Evolutionary conservation across 192 early-diverging fungal genomes (phyloP).

Genomic region (Spizellomyces sp.): DNA sequence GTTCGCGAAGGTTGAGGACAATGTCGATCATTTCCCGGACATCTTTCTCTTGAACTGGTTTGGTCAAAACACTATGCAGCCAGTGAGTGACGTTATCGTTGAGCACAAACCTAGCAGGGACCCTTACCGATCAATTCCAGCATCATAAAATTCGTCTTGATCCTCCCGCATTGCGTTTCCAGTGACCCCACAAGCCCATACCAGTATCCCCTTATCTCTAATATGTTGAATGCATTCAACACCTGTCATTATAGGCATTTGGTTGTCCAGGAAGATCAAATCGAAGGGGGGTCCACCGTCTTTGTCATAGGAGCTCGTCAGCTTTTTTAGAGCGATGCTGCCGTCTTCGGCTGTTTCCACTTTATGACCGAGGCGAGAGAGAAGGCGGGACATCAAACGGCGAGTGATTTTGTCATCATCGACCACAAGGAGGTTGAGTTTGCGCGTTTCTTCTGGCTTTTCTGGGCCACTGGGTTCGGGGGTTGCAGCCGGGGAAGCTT

Average conservation of each 20-base stretch:
- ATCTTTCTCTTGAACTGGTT: conserved; percentile 25
- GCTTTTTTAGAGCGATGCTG: conserved; percentile 14
- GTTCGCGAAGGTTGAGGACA: background rate
- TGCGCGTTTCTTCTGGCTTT: background rate
- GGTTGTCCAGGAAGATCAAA: conserved; percentile 26
- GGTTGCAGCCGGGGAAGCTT: background rate
- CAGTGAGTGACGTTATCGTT: background rate
- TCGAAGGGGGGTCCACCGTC: conserved; percentile 7
- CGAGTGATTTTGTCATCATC: conserved; percentile 35
- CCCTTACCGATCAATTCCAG: conserved; percentile 29
- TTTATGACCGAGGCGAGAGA: conserved; percentile 20
- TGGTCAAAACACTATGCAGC: conserved; percentile 22
- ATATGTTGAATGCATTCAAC: conserved; percentile 26
- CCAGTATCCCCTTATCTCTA: conserved; percentile 1
- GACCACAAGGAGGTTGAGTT: conserved; percentile 16
- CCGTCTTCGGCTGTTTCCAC: conserved; percentile 27
- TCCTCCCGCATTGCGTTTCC: conserved; percentile 28
- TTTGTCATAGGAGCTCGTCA: background rate
- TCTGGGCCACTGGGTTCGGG: background rate
- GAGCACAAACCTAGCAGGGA: background rate
- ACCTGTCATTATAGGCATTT: conserved; percentile 33
- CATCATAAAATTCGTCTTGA: conserved; percentile 31
- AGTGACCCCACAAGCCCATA: conserved; percentile 30
- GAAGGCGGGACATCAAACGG: conserved; percentile 20
- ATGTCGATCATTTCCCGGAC: conserved; percentile 24